phyloP scores from a whole-genome alignment of 2,329 filamentous ascomycete species.

The Dothidotthia symphoricarpi region DNA sequence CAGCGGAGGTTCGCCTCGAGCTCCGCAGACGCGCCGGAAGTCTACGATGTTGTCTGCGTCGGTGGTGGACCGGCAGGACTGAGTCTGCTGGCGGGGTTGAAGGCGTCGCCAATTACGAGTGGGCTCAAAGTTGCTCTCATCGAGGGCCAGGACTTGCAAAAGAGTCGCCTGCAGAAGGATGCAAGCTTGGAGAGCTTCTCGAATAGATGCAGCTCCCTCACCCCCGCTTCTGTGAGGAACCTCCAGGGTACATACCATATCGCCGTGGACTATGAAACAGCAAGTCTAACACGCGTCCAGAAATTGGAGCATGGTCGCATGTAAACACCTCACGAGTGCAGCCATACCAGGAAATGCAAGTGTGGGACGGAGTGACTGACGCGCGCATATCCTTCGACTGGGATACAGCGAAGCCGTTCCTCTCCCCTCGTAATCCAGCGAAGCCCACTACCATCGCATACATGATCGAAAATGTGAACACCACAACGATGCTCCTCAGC shows the following conservation, averaged over 20 bases:
- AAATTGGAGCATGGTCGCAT: slow-evolving; percentile 82
- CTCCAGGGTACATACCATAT: slow-evolving; percentile 56
- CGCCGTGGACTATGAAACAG: not conserved
- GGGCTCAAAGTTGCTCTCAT: slow-evolving; percentile 82
- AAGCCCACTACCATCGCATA: slow-evolving; percentile 71
- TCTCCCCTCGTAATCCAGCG: slow-evolving; percentile 43
- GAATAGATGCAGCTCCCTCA: slow-evolving; percentile 94
- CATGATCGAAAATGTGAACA: slow-evolving; percentile 93
- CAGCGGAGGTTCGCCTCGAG: slow-evolving; percentile 35
- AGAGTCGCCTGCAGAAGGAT: slow-evolving; percentile 63
- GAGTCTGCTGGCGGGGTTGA: slow-evolving; percentile 53
- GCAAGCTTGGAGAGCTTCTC: slow-evolving; percentile 70
- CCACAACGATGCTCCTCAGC: slow-evolving; percentile 73
- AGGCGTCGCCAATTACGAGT: slow-evolving; percentile 69
- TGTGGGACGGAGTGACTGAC: slow-evolving; percentile 92
- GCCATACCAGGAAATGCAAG: slow-evolving; percentile 92
- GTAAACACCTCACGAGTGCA: slow-evolving; percentile 73
- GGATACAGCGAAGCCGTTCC: slow-evolving; percentile 47
- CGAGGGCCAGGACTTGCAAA: slow-evolving; percentile 81
- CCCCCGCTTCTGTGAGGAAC: slow-evolving; percentile 81
- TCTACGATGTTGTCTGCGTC: slow-evolving; percentile 92
- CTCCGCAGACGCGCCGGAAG: slow-evolving; percentile 55
- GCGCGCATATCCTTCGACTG: slow-evolving; percentile 88
- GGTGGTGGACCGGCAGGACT: slow-evolving; percentile 87
- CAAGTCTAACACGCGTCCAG: slow-evolving; percentile 24